Percentiles rank a stretch among this genome's conserved stretches.
Evolutionary conservation across 257 asterid species (phyloP).

Genomic region (Jasminum sambac): DNA sequence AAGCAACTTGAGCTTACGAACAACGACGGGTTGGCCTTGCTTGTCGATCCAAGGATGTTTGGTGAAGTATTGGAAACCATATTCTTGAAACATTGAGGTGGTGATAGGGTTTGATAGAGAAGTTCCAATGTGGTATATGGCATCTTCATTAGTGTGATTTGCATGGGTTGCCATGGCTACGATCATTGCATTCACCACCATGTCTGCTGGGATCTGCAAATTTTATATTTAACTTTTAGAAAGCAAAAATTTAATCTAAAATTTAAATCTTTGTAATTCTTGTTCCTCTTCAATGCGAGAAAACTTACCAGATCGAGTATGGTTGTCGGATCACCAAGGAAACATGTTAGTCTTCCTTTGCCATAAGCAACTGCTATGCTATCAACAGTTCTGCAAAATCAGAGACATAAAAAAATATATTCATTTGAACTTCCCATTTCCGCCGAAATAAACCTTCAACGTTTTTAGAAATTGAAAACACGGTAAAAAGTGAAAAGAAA

Average conservation of each 20-base stretch:
- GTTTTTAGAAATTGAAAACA: too few species aligned
- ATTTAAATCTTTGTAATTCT: neutral
- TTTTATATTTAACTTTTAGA: neutral
- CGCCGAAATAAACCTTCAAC: too few species aligned
- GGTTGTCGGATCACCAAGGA: conserved; percentile 63
- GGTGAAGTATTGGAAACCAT: conserved; percentile 47
- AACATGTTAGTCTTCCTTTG: conserved; percentile 66
- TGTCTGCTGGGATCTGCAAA: conserved; percentile 85
- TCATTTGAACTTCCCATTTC: too few species aligned
- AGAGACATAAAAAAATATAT: neutral
- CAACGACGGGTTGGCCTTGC: conserved; percentile 65
- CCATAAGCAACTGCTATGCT: conserved; percentile 85
- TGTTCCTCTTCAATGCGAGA: neutral
- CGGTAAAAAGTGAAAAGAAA: too few species aligned
- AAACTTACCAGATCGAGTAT: conserved; percentile 65
- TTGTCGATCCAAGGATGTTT: conserved; percentile 76
- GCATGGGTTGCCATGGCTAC: conserved; percentile 71
- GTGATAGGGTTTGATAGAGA: conserved; percentile 72
- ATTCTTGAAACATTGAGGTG: conserved; percentile 41
- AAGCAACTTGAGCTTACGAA: conserved; percentile 55
- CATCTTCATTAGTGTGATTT: conserved; percentile 32
- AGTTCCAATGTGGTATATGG: conserved; percentile 74
- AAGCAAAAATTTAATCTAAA: too few species aligned
- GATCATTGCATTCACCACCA: conserved; percentile 92
- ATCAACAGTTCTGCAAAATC: conserved; percentile 66